A percentile compares a stretch with the other conserved stretches of the same genome.
Evolutionary conservation across 495 filamentous ascomycete species (phyloP).

Genomic region (Aspergillus conjunctus): DNA sequence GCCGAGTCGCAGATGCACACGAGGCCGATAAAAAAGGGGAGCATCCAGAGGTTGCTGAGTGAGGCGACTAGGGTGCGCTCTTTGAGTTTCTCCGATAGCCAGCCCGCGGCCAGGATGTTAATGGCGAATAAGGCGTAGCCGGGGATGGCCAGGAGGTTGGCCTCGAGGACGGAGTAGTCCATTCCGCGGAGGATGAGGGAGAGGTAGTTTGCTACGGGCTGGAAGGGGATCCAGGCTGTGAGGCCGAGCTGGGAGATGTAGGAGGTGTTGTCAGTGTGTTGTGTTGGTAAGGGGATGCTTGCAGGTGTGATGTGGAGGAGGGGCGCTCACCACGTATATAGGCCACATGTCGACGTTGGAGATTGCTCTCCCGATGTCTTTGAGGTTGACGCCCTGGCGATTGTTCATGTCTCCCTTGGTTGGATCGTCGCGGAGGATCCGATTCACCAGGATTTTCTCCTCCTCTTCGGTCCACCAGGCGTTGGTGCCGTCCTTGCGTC

Average conservation of each 20-base stretch:
- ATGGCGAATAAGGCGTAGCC: slow-evolving; percentile 46
- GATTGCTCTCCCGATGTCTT: slow-evolving; percentile 49
- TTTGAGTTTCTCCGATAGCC: slow-evolving; percentile 42
- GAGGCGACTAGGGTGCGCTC: slow-evolving; percentile 46
- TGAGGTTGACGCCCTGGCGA: slow-evolving; percentile 50
- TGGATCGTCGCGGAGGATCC: slow-evolving; percentile 71
- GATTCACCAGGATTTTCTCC: slow-evolving; percentile 70
- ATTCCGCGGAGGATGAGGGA: slow-evolving; percentile 47
- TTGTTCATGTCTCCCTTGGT: slow-evolving; percentile 70
- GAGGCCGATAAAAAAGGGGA: slow-evolving; percentile 50
- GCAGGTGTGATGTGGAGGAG: neutral
- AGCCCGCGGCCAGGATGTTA: slow-evolving; percentile 36
- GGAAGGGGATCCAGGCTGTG: slow-evolving; percentile 39
- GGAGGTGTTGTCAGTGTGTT: neutral
- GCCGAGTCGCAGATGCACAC: slow-evolving; percentile 33
- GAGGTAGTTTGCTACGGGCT: slow-evolving; percentile 46
- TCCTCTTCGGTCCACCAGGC: slow-evolving; percentile 25
- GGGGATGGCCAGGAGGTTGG: slow-evolving; percentile 54
- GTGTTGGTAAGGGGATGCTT: neutral
- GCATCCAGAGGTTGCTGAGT: slow-evolving; percentile 48
- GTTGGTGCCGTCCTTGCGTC: slow-evolving; percentile 14
- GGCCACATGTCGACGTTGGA: slow-evolving; percentile 57
- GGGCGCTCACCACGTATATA: slow-evolving; percentile 39
- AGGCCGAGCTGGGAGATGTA: neutral
- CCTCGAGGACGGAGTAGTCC: slow-evolving; percentile 49